These are phyloP conservation scores for Diutina ranongensis DNA, from an alignment of 1,139 yeast genomes.

Conservation along the genomic window DNA sequence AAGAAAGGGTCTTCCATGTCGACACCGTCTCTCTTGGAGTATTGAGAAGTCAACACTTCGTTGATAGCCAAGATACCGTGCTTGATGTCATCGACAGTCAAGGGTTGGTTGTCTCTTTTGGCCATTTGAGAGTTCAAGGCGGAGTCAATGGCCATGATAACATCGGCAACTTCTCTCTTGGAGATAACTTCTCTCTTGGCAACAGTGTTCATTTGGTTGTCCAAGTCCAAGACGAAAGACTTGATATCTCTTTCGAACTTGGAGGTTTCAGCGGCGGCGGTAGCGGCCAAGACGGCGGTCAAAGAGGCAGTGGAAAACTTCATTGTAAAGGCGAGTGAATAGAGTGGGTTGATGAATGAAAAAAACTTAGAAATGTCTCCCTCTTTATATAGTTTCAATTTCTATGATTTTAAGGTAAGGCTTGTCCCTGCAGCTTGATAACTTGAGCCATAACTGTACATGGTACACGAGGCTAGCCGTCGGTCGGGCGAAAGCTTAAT, in stretches of 20 bases:
- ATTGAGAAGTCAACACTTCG: not conserved
- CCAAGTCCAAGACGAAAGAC: not conserved
- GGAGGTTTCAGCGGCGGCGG: slow-evolving; percentile 4
- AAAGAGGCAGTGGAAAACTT: slow-evolving; percentile 1
- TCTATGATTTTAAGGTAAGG: no score
- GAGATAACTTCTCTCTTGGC: not conserved
- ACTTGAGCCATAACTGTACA: no score
- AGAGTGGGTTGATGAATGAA: not conserved
- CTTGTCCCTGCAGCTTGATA: no score
- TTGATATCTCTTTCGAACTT: not conserved
- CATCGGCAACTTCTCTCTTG: not conserved
- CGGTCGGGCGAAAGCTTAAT: no score
- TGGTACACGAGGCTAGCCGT: no score
- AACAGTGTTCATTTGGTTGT: not conserved
- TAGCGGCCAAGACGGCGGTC: slow-evolving; percentile 1
- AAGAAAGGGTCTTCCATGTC: slow-evolving; percentile 2
- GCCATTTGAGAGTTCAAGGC: not conserved
- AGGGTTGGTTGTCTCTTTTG: not conserved
- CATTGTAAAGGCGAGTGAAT: slow-evolving; percentile 2
- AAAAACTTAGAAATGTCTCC: not conserved
- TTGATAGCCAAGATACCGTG: not conserved
- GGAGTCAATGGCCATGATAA: not conserved
- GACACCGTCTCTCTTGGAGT: not conserved
- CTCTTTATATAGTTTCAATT: not conserved
- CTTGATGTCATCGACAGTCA: not conserved